Evolutionary conservation across 2,329 filamentous ascomycete genomes (phyloP).

Genomic region (Parafenestella ontariensis): DNA sequence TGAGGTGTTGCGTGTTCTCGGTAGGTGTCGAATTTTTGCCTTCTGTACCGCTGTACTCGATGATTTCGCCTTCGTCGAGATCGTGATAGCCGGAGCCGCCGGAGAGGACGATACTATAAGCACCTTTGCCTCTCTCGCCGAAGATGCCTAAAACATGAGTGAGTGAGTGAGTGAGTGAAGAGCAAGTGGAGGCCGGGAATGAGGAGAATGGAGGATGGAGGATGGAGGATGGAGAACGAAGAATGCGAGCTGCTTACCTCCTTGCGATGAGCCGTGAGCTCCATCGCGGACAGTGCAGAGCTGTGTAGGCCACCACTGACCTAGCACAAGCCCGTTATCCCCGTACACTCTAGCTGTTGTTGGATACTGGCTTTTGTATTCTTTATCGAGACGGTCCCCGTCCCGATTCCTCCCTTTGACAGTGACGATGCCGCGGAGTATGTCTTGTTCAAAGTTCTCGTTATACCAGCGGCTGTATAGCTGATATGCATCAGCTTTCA

Average conservation of each 20-base stretch:
- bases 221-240: too few species aligned
- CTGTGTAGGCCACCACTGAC: slow-evolving; percentile 64
- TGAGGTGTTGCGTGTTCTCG: slow-evolving; percentile 52
- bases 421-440: slow-evolving; percentile 55
- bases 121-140: slow-evolving; percentile 55
- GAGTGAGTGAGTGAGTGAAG: not conserved
- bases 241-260: slow-evolving; percentile 18
- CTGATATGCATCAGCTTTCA: slow-evolving; percentile 56
- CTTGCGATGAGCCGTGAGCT: slow-evolving; percentile 59
- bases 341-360: slow-evolving; percentile 46
- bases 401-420: slow-evolving; percentile 26
- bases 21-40: slow-evolving; percentile 39
- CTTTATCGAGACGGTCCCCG: slow-evolving; percentile 32
- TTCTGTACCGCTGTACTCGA: slow-evolving; percentile 62
- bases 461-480: slow-evolving; percentile 56
- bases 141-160: slow-evolving; percentile 51
- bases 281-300: slow-evolving; percentile 60
- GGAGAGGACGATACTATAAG: slow-evolving; percentile 63
- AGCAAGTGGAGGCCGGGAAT: too few species aligned
- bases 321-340: slow-evolving; percentile 51
- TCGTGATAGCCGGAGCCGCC: slow-evolving; percentile 56
- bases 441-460: slow-evolving; percentile 52
- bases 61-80: slow-evolving; percentile 57
- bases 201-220: too few species aligned
- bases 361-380: slow-evolving; percentile 24